Percentiles rank a stretch among this genome's conserved stretches.
These are phyloP conservation scores for Hypomyces perniciosus DNA, from an alignment of 2,329 filamentous ascomycete genomes.

Conservation along the genomic window DNA sequence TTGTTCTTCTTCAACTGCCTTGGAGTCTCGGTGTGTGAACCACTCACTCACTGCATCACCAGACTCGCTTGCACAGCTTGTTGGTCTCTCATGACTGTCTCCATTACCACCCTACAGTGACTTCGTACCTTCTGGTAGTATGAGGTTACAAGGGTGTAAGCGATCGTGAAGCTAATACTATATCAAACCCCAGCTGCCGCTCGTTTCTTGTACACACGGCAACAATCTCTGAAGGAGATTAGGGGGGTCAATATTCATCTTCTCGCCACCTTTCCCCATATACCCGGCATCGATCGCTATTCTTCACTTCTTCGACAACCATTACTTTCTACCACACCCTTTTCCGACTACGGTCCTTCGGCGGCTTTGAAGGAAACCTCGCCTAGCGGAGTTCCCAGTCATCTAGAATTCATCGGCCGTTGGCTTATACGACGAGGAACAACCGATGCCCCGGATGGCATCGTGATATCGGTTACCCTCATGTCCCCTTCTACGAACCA, in stretches of 20 bases:
- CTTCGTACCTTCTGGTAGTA: not conserved
- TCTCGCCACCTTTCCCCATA: not conserved
- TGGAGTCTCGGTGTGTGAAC: constrained; percentile 6
- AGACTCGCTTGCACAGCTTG: not conserved
- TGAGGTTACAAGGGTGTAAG: not conserved
- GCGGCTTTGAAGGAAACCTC: too few species aligned
- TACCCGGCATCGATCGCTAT: constrained; percentile 7
- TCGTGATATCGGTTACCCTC: not conserved
- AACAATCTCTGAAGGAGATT: too few species aligned
- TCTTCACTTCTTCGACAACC: not conserved
- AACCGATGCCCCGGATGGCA: constrained; percentile 4
- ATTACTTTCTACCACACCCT: not conserved
- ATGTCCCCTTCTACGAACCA: constrained; percentile 1
- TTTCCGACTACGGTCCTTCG: not conserved
- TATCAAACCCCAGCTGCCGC: constrained; percentile 6
- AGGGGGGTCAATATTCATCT: not conserved
- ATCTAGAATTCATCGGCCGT: too few species aligned
- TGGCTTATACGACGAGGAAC: not conserved
- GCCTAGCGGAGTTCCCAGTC: too few species aligned
- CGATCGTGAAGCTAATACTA: not conserved
- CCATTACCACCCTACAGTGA: not conserved
- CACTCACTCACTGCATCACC: not conserved
- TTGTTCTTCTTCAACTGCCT: constrained; percentile 2
- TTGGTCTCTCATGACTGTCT: constrained; percentile 1
- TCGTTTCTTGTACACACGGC: not conserved